These are phyloP conservation scores for Teratosphaeria destructans DNA, from an alignment of 2,329 filamentous ascomycete species.

Conservation along the genomic window DNA sequence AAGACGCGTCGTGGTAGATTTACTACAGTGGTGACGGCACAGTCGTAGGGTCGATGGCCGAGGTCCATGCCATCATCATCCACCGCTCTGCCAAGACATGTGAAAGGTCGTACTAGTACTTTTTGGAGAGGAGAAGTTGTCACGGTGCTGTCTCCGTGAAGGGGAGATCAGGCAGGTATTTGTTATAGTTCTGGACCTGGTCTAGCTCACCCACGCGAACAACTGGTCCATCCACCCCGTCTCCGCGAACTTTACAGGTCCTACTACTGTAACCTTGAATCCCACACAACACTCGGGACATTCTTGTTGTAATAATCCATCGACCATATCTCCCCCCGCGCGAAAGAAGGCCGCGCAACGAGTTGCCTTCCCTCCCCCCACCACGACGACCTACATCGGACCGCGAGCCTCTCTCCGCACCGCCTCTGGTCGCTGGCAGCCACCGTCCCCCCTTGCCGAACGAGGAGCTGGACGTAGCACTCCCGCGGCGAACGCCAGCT, in stretches of 20 bases:
- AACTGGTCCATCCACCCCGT: background rate
- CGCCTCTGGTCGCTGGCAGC: background rate
- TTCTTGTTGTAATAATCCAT: background rate
- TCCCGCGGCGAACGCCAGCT: background rate
- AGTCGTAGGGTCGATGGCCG: background rate
- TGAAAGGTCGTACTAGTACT: background rate
- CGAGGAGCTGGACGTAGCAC: background rate
- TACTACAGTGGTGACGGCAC: background rate
- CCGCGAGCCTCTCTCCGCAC: background rate
- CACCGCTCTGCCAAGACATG: background rate
- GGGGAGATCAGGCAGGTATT: background rate
- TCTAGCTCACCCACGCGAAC: background rate
- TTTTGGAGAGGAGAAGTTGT: background rate
- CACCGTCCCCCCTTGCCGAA: background rate
- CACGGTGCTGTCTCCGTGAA: background rate
- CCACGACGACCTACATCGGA: slow-evolving; percentile 1
- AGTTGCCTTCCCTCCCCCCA: background rate
- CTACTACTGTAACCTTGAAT: background rate
- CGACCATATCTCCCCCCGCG: background rate
- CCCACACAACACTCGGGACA: background rate
- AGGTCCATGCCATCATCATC: background rate
- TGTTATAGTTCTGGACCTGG: too few species aligned
- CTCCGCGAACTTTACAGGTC: background rate
- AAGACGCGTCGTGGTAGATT: background rate
- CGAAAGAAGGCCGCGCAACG: background rate